Percentiles rank a stretch among this genome's conserved stretches.
phyloP scores from a whole-genome alignment of 2,329 filamentous ascomycete species.

The Clarireedia monteithiana region DNA sequence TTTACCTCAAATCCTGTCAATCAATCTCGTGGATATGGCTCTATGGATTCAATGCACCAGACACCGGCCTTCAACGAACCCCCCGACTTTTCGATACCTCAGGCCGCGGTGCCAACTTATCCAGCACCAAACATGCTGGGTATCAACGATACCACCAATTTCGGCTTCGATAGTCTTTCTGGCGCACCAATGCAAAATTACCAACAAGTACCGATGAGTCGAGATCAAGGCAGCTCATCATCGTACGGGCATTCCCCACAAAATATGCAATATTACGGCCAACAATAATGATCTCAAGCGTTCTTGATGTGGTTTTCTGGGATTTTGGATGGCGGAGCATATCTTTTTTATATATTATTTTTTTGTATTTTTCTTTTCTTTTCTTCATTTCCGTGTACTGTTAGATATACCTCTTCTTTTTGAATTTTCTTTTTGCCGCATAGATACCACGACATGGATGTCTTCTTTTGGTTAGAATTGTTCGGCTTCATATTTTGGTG shows the following conservation, averaged over 20 bases:
- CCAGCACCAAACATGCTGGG: constrained; percentile 20
- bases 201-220: constrained; percentile 23
- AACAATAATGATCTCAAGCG: constrained; percentile 11
- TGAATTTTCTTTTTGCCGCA: constrained; percentile 11
- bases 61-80: constrained; percentile 17
- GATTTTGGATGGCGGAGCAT: background rate
- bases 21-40: constrained; percentile 14
- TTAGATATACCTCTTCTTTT: background rate
- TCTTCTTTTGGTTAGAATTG: background rate
- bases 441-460: constrained; percentile 23
- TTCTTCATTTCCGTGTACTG: background rate
- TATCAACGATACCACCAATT: constrained; percentile 17
- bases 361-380: background rate
- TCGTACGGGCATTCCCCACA: constrained; percentile 23
- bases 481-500: background rate
- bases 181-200: constrained; percentile 15
- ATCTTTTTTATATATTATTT: background rate
- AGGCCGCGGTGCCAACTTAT: constrained; percentile 19
- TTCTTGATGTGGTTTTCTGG: constrained; percentile 1
- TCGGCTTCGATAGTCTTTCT: constrained; percentile 18
- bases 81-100: constrained; percentile 19
- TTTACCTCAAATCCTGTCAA: constrained; percentile 18
- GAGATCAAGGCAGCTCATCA: constrained; percentile 21
- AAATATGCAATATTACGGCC: constrained; percentile 19
- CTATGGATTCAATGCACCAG: constrained; percentile 16